Percentiles rank a stretch among this genome's conserved stretches.
Conservation (phyloP, 139 green algal genomes). For the Chlorella sorokiniana region DNA sequence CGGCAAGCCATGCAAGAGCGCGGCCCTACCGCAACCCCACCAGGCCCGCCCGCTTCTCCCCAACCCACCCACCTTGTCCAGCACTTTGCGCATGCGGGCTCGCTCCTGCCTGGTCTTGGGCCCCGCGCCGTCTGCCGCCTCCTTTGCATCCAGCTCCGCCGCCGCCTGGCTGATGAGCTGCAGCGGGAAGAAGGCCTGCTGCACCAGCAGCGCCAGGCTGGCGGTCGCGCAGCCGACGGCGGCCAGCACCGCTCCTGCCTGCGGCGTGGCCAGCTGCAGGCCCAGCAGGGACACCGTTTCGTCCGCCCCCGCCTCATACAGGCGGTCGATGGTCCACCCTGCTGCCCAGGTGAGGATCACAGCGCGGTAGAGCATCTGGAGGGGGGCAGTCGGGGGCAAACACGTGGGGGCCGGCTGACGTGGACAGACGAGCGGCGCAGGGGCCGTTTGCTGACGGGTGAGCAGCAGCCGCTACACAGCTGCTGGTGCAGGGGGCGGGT, state of each 20-base stretch:
- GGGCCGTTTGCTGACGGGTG: background rate
- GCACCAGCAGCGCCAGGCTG: conserved; percentile 27
- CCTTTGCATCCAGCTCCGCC: conserved; percentile 22
- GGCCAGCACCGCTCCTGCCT: conserved; percentile 37
- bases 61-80: conserved; percentile 10
- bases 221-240: conserved; percentile 27
- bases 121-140: background rate
- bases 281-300: conserved; percentile 38
- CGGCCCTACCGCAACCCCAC: background rate
- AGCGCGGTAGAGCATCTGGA: conserved; percentile 51
- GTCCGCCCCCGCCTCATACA: conserved; percentile 54
- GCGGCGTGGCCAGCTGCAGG: conserved; percentile 27
- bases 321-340: conserved; percentile 52
- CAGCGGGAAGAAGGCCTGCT: conserved; percentile 4
- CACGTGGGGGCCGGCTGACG: background rate
- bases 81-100: conserved; percentile 20
- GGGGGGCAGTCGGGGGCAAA: background rate
- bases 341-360: conserved; percentile 53
- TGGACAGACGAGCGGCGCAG: background rate
- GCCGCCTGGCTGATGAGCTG: conserved; percentile 5
- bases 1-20: background rate
- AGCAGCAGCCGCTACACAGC: background rate
- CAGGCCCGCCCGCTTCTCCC: background rate
- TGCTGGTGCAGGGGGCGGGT: background rate
- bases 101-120: background rate